phyloP scores from a whole-genome alignment of 805 yeast species.

The Komagataella ulmi region DNA sequence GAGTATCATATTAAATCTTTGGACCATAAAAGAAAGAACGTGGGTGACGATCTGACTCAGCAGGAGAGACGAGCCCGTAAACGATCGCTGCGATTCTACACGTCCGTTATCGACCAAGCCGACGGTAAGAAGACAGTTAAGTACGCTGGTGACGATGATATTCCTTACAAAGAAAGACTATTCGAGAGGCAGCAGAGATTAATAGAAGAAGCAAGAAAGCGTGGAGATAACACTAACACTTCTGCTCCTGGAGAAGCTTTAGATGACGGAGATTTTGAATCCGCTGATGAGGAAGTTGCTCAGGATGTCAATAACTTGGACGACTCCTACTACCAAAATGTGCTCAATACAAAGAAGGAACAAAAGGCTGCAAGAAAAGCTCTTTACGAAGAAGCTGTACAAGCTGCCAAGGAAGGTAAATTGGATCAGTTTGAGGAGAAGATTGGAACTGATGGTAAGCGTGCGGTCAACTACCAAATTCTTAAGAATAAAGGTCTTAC shows the following conservation, averaged over 20 bases:
- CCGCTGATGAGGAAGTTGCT: conserved; percentile 32
- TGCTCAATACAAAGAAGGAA: conserved; percentile 32
- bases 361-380: conserved; percentile 40
- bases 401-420: conserved; percentile 77
- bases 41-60: conserved; percentile 67
- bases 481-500: conserved; percentile 94
- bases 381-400: conserved; percentile 58
- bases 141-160: conserved; percentile 73
- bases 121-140: conserved; percentile 45
- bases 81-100: conserved; percentile 83
- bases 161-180: conserved; percentile 83
- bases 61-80: conserved; percentile 78
- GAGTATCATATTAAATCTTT: conserved; percentile 22
- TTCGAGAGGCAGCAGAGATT: conserved; percentile 85
- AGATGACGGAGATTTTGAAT: conserved; percentile 33
- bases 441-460: conserved; percentile 71
- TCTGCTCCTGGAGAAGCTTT: conserved; percentile 36
- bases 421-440: conserved; percentile 58
- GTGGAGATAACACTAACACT: conserved; percentile 48
- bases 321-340: conserved; percentile 42
- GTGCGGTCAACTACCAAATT: conserved; percentile 91
- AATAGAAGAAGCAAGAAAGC: conserved; percentile 74
- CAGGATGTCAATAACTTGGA: conserved; percentile 32
- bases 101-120: conserved; percentile 89
- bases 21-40: conserved; percentile 35